Percentiles rank a stretch among this genome's conserved stretches.
phyloP scores from a whole-genome alignment of 1,284 basidiomycete species.

The Amylostereum chailletii region DNA sequence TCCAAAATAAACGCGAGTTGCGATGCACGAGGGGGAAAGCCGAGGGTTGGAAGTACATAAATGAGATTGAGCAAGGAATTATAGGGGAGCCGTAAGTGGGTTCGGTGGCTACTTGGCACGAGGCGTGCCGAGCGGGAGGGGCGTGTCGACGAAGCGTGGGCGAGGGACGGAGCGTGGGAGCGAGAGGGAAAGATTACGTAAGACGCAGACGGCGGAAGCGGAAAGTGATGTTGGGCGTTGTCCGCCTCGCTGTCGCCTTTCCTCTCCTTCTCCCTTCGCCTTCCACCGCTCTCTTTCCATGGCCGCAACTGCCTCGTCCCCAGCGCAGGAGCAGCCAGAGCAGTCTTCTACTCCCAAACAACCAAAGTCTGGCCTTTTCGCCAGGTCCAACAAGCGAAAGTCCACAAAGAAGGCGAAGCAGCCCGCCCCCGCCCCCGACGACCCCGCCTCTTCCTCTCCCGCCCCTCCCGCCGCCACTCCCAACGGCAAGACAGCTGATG shows the following conservation, averaged over 20 bases:
- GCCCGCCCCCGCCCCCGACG: neutral
- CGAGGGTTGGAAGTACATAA: no score
- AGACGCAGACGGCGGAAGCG: no score
- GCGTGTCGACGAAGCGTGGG: no score
- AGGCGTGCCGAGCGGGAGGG: no score
- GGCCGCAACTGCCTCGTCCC: neutral
- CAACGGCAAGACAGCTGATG: neutral
- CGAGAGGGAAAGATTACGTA: neutral
- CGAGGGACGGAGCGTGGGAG: neutral
- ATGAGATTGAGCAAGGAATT: no score
- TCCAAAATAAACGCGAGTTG: no score
- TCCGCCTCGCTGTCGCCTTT: neutral
- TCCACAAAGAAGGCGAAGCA: constrained; percentile 8
- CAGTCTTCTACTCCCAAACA: constrained; percentile 1
- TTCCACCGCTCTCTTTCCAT: neutral
- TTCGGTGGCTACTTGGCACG: no score
- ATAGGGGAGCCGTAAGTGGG: no score
- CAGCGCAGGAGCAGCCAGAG: neutral
- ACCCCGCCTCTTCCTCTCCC: neutral
- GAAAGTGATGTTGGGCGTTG: neutral
- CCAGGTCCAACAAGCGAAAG: constrained; percentile 7
- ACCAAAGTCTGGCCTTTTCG: constrained; percentile 4
- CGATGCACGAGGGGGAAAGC: no score
- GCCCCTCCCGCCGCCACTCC: constrained; percentile 1
- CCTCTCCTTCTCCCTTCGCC: neutral